Conservation (phyloP, 768 basidiomycete genomes). For the Suillus cothurnatus region DNA sequence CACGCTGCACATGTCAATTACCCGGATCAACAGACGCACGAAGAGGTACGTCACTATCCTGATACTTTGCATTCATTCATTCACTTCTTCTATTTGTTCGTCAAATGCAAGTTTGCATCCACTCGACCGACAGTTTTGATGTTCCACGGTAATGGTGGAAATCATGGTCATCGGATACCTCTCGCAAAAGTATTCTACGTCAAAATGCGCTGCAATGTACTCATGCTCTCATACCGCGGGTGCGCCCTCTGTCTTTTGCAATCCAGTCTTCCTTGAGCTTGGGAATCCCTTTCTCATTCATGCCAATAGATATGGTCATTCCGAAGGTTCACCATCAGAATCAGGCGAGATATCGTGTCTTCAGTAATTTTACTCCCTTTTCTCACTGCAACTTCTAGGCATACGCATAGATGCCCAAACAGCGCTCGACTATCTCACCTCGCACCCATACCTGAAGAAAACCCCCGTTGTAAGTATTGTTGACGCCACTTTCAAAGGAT, state of each 20-base stretch:
- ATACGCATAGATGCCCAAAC: constrained; percentile 86
- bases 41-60: constrained; percentile 50
- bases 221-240: constrained; percentile 95
- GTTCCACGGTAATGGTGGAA: constrained; percentile 92
- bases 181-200: constrained; percentile 81
- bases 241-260: constrained; percentile 36
- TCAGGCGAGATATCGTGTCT: constrained; percentile 50
- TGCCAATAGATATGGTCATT: constrained; percentile 73
- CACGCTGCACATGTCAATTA: constrained; percentile 38
- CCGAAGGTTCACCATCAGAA: constrained; percentile 86
- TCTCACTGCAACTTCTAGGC: constrained; percentile 44
- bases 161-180: constrained; percentile 88
- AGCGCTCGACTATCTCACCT: constrained; percentile 69
- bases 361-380: not conserved
- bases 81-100: not conserved
- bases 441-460: constrained; percentile 61
- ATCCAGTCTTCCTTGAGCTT: not conserved
- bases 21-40: constrained; percentile 47
- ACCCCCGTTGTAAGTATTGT: constrained; percentile 62
- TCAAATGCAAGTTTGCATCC: constrained; percentile 38
- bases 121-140: constrained; percentile 84
- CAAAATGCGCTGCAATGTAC: constrained; percentile 87
- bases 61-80: not conserved
- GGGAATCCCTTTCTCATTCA: not conserved
- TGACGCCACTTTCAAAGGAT: not conserved